Conservation (phyloP, 2,329 filamentous ascomycete species). For the Volutella citrinella region DNA sequence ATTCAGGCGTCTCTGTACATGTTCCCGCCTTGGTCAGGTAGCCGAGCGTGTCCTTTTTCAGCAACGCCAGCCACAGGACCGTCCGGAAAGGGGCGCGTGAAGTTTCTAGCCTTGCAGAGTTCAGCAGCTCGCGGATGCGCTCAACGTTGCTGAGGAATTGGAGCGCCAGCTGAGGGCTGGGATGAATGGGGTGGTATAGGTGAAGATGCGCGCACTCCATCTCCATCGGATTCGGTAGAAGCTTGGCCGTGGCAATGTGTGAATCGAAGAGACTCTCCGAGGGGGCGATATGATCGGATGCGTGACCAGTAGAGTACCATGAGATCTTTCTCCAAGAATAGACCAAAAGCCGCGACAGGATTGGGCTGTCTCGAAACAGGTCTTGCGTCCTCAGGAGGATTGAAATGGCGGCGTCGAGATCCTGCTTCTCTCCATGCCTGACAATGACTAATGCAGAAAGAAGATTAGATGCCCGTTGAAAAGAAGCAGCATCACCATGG, state of each 20-base stretch:
- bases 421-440: too few relatives aligned
- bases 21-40: too few relatives aligned
- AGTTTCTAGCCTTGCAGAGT: too few relatives aligned
- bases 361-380: constrained; percentile 35
- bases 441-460: too few relatives aligned
- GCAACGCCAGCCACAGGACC: constrained; percentile 35
- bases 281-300: constrained; percentile 42
- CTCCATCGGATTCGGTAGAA: constrained; percentile 32
- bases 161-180: constrained; percentile 46
- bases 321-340: constrained; percentile 47
- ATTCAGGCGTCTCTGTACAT: too few relatives aligned
- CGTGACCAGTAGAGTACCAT: constrained; percentile 50
- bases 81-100: too few relatives aligned
- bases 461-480: constrained; percentile 26
- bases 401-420: constrained; percentile 48
- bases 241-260: constrained; percentile 47
- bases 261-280: constrained; percentile 49
- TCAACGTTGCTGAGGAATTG: constrained; percentile 39
- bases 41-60: constrained; percentile 47
- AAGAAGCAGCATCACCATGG: too few relatives aligned
- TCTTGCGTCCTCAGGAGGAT: constrained; percentile 45
- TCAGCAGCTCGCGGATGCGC: constrained; percentile 26
- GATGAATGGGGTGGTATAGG: constrained; percentile 52
- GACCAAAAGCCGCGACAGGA: constrained; percentile 36
- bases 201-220: constrained; percentile 53